Conservation (phyloP, 2,329 filamentous ascomycete species). For the Xylaria hypoxylon region DNA sequence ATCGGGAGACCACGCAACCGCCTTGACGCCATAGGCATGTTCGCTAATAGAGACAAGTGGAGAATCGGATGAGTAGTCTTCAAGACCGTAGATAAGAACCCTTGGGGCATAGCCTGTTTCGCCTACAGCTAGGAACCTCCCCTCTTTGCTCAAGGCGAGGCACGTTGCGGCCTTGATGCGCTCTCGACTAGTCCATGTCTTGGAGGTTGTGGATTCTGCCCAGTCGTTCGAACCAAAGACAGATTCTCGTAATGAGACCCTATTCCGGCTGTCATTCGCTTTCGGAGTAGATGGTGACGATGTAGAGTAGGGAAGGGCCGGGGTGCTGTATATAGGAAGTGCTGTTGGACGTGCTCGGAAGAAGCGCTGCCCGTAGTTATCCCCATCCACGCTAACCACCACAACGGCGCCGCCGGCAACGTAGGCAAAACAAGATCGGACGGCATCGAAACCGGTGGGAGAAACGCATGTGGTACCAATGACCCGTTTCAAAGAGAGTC, state of each 20-base stretch:
- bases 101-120: slow-evolving; percentile 95
- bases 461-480: slow-evolving; percentile 90
- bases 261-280: slow-evolving; percentile 72
- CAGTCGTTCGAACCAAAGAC: slow-evolving; percentile 61
- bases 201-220: slow-evolving; percentile 73
- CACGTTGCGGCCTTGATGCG: slow-evolving; percentile 95
- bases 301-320: slow-evolving; percentile 62
- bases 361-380: slow-evolving; percentile 81
- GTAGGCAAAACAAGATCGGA: slow-evolving; percentile 84
- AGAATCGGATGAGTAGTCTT: slow-evolving; percentile 81
- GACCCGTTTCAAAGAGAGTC: slow-evolving; percentile 81
- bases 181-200: slow-evolving; percentile 88
- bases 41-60: slow-evolving; percentile 89
- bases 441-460: slow-evolving; percentile 86
- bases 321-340: slow-evolving; percentile 70
- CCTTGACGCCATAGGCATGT: slow-evolving; percentile 88
- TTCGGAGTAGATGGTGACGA: slow-evolving; percentile 68
- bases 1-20: slow-evolving; percentile 89
- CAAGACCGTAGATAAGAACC: slow-evolving; percentile 88
- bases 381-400: slow-evolving; percentile 80
- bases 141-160: slow-evolving; percentile 87
- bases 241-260: slow-evolving; percentile 65
- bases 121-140: slow-evolving; percentile 87
- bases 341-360: slow-evolving; percentile 87
- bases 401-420: slow-evolving; percentile 95